Conservation (phyloP, 352 stramenopile genomes). For the Globisporangium cylindrosporum region DNA sequence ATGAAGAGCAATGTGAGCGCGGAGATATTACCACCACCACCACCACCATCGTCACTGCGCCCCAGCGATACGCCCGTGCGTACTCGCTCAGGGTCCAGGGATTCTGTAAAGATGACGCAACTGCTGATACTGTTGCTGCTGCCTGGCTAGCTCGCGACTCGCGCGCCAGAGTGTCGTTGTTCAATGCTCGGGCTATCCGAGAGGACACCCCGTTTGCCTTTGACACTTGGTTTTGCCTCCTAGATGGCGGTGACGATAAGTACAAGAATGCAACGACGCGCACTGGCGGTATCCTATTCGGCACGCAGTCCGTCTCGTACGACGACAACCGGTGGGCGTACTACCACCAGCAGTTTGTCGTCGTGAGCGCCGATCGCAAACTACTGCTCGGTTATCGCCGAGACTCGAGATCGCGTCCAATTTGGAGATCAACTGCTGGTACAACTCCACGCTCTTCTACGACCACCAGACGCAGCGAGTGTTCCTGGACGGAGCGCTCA, state of each 20-base stretch:
- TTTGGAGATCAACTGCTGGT: background rate
- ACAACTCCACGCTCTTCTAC: background rate
- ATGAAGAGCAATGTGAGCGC: background rate
- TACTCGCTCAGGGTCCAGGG: background rate
- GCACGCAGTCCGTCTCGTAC: background rate
- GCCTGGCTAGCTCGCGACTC: background rate
- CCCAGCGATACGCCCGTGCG: background rate
- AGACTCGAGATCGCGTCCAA: background rate
- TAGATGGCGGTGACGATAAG: background rate
- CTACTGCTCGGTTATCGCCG: background rate
- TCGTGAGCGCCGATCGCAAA: background rate
- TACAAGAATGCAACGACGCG: background rate
- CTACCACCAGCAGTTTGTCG: background rate
- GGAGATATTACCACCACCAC: background rate
- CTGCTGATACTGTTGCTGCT: background rate
- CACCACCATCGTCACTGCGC: background rate
- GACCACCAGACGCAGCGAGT: background rate
- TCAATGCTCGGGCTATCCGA: background rate
- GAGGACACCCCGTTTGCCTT: background rate
- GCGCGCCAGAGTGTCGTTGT: background rate
- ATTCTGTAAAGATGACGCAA: background rate
- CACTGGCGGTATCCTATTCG: background rate
- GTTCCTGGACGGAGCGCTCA: background rate
- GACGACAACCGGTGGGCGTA: background rate
- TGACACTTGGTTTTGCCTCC: background rate